phyloP scores from a whole-genome alignment of 345 rosid species.

The Arabidopsis arenosa region DNA sequence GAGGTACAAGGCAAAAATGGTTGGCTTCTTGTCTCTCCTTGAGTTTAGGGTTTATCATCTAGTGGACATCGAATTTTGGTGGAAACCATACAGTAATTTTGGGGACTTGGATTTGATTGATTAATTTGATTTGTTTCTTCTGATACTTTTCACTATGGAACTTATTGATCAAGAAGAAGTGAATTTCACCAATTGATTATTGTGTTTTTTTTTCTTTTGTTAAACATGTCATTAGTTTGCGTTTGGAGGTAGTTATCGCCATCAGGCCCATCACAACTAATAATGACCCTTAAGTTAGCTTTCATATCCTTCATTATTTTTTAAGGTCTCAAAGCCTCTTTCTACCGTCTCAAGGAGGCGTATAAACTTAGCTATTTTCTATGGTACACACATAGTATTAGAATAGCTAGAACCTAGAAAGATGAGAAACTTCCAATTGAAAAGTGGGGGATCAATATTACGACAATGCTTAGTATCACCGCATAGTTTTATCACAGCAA shows the following conservation, averaged over 20 bases:
- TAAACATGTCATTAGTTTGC: not conserved
- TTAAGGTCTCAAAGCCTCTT: not conserved
- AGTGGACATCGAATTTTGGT: conserved; percentile 37
- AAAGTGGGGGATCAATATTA: not conserved
- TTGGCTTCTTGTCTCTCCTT: conserved; percentile 30
- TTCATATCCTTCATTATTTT: not conserved
- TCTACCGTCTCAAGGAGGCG: not conserved
- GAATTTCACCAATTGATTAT: conserved; percentile 29
- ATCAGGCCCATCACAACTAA: not conserved
- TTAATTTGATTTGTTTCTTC: conserved; percentile 34
- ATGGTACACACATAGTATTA: not conserved
- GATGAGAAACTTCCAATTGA: not conserved
- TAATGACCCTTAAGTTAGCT: not conserved
- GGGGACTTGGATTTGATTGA: conserved; percentile 39
- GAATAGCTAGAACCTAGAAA: not conserved
- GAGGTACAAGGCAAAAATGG: conserved; percentile 27
- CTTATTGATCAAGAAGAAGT: conserved; percentile 6
- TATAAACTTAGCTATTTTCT: not conserved
- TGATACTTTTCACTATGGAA: conserved; percentile 22
- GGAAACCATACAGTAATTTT: conserved; percentile 30
- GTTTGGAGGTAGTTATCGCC: not conserved
- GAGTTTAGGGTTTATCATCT: conserved; percentile 35
- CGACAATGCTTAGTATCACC: not conserved
- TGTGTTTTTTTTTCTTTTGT: not conserved
- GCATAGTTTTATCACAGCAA: too few relatives aligned